These are phyloP conservation scores for Colletotrichum horii DNA, from an alignment of 2,329 filamentous ascomycete species.

Conservation along the genomic window DNA sequence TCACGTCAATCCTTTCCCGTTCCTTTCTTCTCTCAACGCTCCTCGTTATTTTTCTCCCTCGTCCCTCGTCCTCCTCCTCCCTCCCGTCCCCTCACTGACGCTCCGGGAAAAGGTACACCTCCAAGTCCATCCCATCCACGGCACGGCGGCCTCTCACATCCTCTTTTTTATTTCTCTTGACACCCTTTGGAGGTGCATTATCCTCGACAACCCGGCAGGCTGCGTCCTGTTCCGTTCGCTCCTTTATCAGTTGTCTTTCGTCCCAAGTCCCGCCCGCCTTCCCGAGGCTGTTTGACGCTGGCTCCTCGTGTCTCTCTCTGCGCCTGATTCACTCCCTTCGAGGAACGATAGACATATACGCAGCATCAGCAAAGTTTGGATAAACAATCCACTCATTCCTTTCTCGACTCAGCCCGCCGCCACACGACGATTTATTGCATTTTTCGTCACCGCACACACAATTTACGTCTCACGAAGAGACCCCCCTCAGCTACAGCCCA, in stretches of 20 bases:
- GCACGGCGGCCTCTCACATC: slow-evolving; percentile 1
- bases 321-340: background rate
- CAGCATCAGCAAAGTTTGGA: background rate
- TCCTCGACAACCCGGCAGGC: background rate
- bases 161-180: background rate
- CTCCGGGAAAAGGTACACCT: background rate
- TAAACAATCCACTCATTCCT: background rate
- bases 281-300: slow-evolving; percentile 6
- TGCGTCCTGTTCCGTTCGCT: slow-evolving; percentile 13
- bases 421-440: background rate
- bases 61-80: background rate
- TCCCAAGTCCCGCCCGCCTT: background rate
- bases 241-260: background rate
- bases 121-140: background rate
- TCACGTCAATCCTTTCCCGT: slow-evolving; percentile 12
- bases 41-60: background rate
- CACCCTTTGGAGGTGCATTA: background rate
- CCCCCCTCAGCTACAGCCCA: background rate
- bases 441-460: background rate
- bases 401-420: slow-evolving; percentile 5
- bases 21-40: background rate
- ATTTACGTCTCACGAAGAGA: background rate
- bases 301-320: slow-evolving; percentile 5
- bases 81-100: background rate
- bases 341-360: background rate